Conservation (phyloP, 257 asterid species). For the Scutellaria minor region DNA sequence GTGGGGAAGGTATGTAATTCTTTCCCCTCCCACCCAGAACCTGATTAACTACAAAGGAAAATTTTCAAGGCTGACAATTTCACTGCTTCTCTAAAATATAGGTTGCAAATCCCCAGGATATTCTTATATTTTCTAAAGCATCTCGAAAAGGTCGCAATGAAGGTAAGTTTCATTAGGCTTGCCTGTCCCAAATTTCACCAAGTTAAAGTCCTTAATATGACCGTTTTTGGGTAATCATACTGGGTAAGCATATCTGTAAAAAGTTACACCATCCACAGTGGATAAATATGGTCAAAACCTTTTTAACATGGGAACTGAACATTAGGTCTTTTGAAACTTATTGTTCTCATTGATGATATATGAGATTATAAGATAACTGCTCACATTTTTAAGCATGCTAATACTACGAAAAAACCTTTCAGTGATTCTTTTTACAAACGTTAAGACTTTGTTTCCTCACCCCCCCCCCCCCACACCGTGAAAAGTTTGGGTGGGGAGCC, state of each 20-base stretch:
- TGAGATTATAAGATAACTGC: constrained; percentile 9
- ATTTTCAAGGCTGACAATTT: constrained; percentile 25
- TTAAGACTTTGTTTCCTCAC: constrained; percentile 6
- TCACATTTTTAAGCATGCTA: constrained; percentile 18
- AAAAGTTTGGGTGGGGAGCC: not conserved
- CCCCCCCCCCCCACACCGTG: not conserved
- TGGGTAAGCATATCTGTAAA: constrained; percentile 20
- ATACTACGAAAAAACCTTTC: constrained; percentile 14
- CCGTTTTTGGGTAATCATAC: constrained; percentile 31
- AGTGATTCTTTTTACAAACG: constrained; percentile 7
- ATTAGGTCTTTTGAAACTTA: not conserved
- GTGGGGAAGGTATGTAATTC: constrained; percentile 81
- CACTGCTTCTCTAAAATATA: constrained; percentile 37
- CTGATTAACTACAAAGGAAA: constrained; percentile 1
- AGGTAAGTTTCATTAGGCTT: constrained; percentile 52
- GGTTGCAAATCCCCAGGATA: constrained; percentile 99
- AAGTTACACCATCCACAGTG: constrained; percentile 12
- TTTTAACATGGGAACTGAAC: constrained; percentile 20
- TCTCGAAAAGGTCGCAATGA: constrained; percentile 59
- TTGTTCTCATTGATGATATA: constrained; percentile 1
- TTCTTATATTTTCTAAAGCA: constrained; percentile 95
- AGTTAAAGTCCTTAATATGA: constrained; percentile 18
- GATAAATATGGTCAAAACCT: constrained; percentile 2
- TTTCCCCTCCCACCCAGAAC: constrained; percentile 22
- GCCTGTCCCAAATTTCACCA: constrained; percentile 17